phyloP scores from a whole-genome alignment of 73 alveolate species.

The Paramecium octaurelia region DNA sequence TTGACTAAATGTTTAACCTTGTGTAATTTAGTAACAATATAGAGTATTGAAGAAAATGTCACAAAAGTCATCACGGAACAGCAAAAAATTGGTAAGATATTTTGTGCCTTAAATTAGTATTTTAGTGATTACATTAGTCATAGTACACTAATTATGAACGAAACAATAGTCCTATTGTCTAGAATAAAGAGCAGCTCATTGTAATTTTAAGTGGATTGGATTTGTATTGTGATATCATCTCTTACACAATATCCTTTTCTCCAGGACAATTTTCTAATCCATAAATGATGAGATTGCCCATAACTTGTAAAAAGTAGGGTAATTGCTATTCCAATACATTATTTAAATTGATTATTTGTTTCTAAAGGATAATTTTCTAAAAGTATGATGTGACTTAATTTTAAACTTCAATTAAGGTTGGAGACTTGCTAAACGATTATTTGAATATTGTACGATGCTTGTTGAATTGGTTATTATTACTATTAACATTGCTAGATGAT shows the following conservation, averaged over 20 bases:
- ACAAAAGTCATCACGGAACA: slow-evolving; percentile 33
- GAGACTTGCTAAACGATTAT: not conserved
- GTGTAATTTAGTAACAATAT: not conserved
- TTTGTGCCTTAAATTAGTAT: not conserved
- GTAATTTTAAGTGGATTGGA: slow-evolving; percentile 16
- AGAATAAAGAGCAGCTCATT: slow-evolving; percentile 30
- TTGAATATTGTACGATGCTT: not conserved
- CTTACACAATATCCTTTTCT: not conserved
- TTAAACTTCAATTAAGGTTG: slow-evolving; percentile 18
- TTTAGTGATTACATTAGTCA: not conserved
- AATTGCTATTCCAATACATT: not conserved
- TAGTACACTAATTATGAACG: not conserved
- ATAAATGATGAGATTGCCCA: slow-evolving; percentile 10
- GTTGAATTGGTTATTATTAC: not conserved
- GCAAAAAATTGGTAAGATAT: slow-evolving; percentile 24
- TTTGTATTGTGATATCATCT: not conserved
- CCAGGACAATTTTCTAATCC: not conserved
- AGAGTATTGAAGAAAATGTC: slow-evolving; percentile 22
- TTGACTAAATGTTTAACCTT: slow-evolving; percentile 27
- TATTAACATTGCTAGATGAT: not conserved
- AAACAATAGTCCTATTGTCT: not conserved
- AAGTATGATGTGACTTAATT: slow-evolving; percentile 17
- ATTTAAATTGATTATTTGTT: not conserved
- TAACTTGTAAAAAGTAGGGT: slow-evolving; percentile 4
- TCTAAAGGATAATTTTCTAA: not conserved